These are phyloP conservation scores for Rhizophagus clarus DNA, from an alignment of 192 early-diverging fungal genomes.

Conservation along the genomic window DNA sequence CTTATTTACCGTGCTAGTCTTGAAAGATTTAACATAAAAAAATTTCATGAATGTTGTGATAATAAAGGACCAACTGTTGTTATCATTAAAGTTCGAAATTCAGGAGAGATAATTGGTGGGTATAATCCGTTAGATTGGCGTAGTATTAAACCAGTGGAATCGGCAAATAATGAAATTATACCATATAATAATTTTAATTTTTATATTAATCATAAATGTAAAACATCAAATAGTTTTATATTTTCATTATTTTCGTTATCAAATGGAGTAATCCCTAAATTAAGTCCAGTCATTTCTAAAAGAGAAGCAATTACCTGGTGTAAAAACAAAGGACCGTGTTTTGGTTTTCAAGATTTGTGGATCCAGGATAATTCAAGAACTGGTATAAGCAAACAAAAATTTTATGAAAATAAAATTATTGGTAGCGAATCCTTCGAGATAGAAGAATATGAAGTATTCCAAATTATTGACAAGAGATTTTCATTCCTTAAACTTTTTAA, in stretches of 20 bases:
- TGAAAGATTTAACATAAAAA: neutral
- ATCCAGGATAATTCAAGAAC: neutral
- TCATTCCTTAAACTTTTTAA: no score
- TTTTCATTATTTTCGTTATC: constrained; percentile 3
- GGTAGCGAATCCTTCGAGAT: neutral
- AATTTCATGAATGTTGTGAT: neutral
- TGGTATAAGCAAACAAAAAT: neutral
- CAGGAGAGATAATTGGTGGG: neutral
- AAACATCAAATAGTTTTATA: constrained; percentile 19
- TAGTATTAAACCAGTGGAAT: neutral
- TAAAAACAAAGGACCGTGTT: neutral
- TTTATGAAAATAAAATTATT: neutral
- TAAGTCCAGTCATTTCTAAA: neutral
- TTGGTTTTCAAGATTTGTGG: constrained; percentile 10
- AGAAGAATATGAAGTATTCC: constrained; percentile 20
- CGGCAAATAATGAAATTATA: no score
- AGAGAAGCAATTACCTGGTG: neutral
- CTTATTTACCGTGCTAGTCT: neutral
- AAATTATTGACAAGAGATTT: constrained; percentile 3
- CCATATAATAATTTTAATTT: no score
- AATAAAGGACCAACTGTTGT: neutral
- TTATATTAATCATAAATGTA: no score
- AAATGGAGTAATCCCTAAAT: neutral
- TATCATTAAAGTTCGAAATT: neutral
- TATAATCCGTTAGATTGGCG: constrained; percentile 1